These are phyloP conservation scores for Bacidia rubella DNA, from an alignment of 495 filamentous ascomycete species.

Conservation along the genomic window DNA sequence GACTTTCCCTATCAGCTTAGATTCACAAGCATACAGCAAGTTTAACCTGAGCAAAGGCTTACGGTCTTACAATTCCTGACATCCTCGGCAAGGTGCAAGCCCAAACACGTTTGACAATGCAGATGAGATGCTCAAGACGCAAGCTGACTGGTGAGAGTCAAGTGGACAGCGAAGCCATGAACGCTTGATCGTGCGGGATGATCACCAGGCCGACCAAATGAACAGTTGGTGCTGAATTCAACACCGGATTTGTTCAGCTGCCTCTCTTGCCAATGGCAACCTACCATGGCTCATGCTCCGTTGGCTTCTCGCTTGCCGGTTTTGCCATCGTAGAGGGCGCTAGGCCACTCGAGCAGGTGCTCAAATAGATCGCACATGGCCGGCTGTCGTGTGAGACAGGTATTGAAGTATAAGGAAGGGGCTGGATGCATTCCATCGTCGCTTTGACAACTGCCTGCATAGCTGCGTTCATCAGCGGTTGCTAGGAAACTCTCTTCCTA, in stretches of 20 bases:
- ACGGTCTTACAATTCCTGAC: not conserved
- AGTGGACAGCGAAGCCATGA: not conserved
- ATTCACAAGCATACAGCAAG: not conserved
- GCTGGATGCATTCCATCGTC: not conserved
- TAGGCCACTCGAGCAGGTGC: not conserved
- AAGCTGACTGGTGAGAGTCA: not conserved
- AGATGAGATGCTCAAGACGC: not conserved
- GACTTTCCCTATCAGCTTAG: not conserved
- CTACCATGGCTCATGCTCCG: conserved; percentile 10
- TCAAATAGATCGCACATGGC: not conserved
- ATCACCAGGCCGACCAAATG: not conserved
- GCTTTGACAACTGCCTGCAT: not conserved
- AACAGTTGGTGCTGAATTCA: not conserved
- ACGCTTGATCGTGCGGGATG: not conserved
- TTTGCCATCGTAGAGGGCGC: conserved; percentile 5
- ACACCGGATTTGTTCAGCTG: conserved; percentile 12
- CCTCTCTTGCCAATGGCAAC: not conserved
- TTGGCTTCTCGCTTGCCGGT: conserved; percentile 5
- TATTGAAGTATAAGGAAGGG: not conserved
- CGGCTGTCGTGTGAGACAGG: not conserved
- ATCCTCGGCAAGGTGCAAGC: not conserved
- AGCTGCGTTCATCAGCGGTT: not conserved
- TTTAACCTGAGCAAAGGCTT: not conserved
- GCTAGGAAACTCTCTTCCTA: not conserved
- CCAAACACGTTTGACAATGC: not conserved